These are phyloP conservation scores for Fusarium longipes DNA, from an alignment of 2,329 filamentous ascomycete genomes.

Conservation along the genomic window DNA sequence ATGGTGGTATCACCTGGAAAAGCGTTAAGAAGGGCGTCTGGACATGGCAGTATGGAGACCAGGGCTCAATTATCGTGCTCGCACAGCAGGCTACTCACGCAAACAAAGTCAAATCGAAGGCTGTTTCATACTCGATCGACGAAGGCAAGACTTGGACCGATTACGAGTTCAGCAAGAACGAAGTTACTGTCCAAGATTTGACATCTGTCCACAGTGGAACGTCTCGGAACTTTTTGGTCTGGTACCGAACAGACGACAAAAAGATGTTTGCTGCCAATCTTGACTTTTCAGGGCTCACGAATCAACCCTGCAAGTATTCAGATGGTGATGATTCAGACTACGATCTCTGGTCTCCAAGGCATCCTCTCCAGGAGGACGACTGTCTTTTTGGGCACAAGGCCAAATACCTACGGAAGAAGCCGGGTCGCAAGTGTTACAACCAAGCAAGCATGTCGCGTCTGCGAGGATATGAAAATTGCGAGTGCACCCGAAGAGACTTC, in stretches of 20 bases:
- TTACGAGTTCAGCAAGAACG: conserved; percentile 76
- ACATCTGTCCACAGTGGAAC: conserved; percentile 90
- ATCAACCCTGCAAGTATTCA: conserved; percentile 76
- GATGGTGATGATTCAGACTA: conserved; percentile 76
- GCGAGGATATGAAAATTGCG: conserved; percentile 81
- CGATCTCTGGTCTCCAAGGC: conserved; percentile 85
- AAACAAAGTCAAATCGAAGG: conserved; percentile 73
- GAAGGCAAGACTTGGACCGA: conserved; percentile 84
- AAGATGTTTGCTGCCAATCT: conserved; percentile 81
- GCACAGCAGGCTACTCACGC: conserved; percentile 77
- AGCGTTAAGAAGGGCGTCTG: conserved; percentile 87
- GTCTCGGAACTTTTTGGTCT: conserved; percentile 91
- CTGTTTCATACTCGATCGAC: conserved; percentile 80
- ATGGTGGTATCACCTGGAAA: conserved; percentile 91
- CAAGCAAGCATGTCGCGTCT: conserved; percentile 76
- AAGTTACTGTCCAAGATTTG: conserved; percentile 81
- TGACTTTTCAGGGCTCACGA: conserved; percentile 85
- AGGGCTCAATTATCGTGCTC: conserved; percentile 91
- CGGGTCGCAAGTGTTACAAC: conserved; percentile 84
- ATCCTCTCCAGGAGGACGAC: conserved; percentile 80
- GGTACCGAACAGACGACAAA: conserved; percentile 72
- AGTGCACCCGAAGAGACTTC: conserved; percentile 85
- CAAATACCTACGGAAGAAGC: conserved; percentile 90
- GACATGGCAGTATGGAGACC: conserved; percentile 95
- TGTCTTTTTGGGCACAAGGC: conserved; percentile 94